Base-by-base conservation (phyloP, 2,329 filamentous ascomycete species). In the Hypoxylon sp. region DNA sequence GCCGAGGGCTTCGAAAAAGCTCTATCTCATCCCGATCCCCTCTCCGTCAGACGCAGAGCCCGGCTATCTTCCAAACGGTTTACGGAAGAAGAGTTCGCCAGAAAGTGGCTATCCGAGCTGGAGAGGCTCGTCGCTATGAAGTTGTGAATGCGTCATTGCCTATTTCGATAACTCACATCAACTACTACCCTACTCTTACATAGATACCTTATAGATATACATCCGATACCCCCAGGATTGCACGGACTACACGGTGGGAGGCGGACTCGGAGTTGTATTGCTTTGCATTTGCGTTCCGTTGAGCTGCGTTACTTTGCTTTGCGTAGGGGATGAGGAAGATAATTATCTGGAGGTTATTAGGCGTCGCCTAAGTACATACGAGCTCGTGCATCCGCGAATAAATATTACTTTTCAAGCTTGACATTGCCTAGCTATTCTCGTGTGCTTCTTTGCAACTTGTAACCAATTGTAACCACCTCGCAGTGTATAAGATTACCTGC, bases 51-150 rank as follows among this genome's bases (percentile, higher is more conserved):
- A 21, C 78, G 85, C 30, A 84, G 95, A 61, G 95, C 96, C 0
- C 85, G 94, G 37, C 82, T 86, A 72, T 97, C 93, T 5, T 92
- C 94, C 0, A 87, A 88, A 79, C 84, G 96, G 48, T 99, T 99
- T 76, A 94, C 92, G 0, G 95, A 97, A 74, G 89, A 91, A 72
- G 91, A 91, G 63, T 99, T 99, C 81, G 89, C 87, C 1, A 85
- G 85, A 72, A 90, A 89, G 70, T 99, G 96, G 95, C 79, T 92
- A 45, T 78, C 79, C 29, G 88, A 96, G 78, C 87, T 96, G 83
- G 88, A 91, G 74, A 87, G 84, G 73, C 82, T 98, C 64, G 87
- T 97, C 21, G 78, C 76, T 5, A 74, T 84, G 71, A 76, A 71
- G 52, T 32, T 52, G 43, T 70, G 59, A 68, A 58, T 45, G 46